Percentiles rank a stretch among this genome's conserved stretches.
Evolutionary conservation across 768 basidiomycete species (phyloP).

Genomic region (Mycena amicta): DNA sequence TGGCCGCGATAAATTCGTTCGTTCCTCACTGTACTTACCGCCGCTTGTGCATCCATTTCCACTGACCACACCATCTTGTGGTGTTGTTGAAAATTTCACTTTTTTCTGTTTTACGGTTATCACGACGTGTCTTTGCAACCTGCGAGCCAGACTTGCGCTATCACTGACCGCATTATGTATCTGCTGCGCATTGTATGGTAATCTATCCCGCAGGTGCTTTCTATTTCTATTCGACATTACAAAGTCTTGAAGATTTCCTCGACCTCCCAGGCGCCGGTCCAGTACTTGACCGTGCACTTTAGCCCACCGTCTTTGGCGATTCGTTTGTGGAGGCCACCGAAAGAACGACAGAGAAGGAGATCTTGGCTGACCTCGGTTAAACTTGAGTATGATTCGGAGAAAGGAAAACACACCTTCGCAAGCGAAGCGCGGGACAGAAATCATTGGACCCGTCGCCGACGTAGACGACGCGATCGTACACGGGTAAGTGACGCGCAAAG

Average conservation of each 20-base stretch:
- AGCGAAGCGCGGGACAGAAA: slow-evolving; percentile 86
- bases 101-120: not conserved
- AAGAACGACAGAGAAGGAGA: slow-evolving; percentile 74
- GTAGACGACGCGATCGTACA: slow-evolving; percentile 82
- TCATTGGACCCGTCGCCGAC: slow-evolving; percentile 96
- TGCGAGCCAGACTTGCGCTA: slow-evolving; percentile 17
- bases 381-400: not conserved
- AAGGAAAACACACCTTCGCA: slow-evolving; percentile 58
- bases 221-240: slow-evolving; percentile 32
- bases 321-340: slow-evolving; percentile 77
- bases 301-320: slow-evolving; percentile 82
- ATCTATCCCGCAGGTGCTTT: not conserved
- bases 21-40: not conserved
- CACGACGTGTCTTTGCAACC: slow-evolving; percentile 12
- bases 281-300: slow-evolving; percentile 74
- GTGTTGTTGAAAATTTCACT: slow-evolving; percentile 17
- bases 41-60: not conserved
- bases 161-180: slow-evolving; percentile 19
- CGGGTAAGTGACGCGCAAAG: slow-evolving; percentile 57
- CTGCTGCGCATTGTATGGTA: not conserved
- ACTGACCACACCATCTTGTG: slow-evolving; percentile 7
- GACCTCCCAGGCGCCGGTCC: slow-evolving; percentile 96
- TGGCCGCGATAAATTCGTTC: slow-evolving; percentile 67
- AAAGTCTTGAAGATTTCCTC: slow-evolving; percentile 74
- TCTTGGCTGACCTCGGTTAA: slow-evolving; percentile 62